These are phyloP conservation scores for Candolleomyces eurysporus DNA, from an alignment of 768 basidiomycete genomes.

Conservation along the genomic window DNA sequence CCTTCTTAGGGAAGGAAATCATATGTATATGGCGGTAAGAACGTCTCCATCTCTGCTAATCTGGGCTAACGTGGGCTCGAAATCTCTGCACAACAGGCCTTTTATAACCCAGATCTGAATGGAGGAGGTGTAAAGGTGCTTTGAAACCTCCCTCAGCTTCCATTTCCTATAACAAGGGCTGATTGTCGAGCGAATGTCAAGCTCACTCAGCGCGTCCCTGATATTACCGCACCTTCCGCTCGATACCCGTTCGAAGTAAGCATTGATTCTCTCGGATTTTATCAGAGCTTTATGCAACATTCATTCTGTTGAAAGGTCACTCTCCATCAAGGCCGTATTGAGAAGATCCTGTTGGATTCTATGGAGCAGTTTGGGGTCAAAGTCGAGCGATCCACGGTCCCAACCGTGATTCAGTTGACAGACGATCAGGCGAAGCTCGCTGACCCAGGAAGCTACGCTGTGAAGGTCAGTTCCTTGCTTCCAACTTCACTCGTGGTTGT, in stretches of 20 bases:
- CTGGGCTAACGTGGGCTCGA: too few relatives aligned
- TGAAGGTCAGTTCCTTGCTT: constrained; percentile 23
- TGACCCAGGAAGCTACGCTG: constrained; percentile 38
- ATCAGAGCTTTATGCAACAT: not conserved
- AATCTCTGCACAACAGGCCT: constrained; percentile 45
- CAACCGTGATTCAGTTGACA: constrained; percentile 46
- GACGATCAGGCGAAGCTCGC: constrained; percentile 38
- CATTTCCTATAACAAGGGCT: not conserved
- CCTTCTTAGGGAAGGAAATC: constrained; percentile 60
- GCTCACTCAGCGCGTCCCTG: constrained; percentile 62
- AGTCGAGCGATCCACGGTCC: constrained; percentile 51
- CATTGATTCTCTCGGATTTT: not conserved
- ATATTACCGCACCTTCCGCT: constrained; percentile 59
- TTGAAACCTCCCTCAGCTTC: constrained; percentile 18
- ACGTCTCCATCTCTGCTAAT: too few relatives aligned
- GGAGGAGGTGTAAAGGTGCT: constrained; percentile 56
- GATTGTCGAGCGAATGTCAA: constrained; percentile 19
- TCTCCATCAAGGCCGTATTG: constrained; percentile 63
- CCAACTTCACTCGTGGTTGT: not conserved
- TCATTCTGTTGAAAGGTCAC: constrained; percentile 38
- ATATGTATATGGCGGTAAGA: constrained; percentile 63
- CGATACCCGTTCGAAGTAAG: constrained; percentile 70
- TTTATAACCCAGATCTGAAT: constrained; percentile 63
- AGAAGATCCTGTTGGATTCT: constrained; percentile 56
- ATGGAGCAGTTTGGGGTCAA: constrained; percentile 45